phyloP scores from a whole-genome alignment of 768 basidiomycete genomes.

The Termitomyces eurrhizus region DNA sequence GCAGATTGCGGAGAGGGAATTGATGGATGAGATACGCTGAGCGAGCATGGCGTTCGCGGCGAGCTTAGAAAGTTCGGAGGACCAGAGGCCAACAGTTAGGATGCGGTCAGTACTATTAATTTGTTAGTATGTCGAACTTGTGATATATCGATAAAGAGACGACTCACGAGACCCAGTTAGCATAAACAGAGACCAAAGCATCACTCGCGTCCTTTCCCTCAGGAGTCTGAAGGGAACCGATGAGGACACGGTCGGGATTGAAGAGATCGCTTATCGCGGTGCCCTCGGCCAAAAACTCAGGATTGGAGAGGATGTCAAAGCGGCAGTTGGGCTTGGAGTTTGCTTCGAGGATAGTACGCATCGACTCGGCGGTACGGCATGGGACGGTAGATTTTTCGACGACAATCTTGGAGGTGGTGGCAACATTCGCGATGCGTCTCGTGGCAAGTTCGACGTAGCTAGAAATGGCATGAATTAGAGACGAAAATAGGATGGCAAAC shows the following conservation, averaged over 20 bases:
- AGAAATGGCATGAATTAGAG: slow-evolving; percentile 9
- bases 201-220: slow-evolving; percentile 82
- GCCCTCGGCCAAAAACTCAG: slow-evolving; percentile 98
- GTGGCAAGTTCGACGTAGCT: slow-evolving; percentile 98
- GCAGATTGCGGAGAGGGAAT: slow-evolving; percentile 97
- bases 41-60: slow-evolving; percentile 99
- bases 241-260: slow-evolving; percentile 91
- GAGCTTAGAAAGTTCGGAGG: slow-evolving; percentile 96
- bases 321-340: slow-evolving; percentile 90
- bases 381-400: slow-evolving; percentile 99
- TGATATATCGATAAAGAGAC: not conserved
- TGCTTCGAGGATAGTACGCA: slow-evolving; percentile 98
- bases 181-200: slow-evolving; percentile 77
- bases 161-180: slow-evolving; percentile 94
- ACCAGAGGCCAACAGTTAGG: slow-evolving; percentile 96
- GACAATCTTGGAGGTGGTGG: slow-evolving; percentile 91
- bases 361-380: slow-evolving; percentile 97
- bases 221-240: slow-evolving; percentile 88
- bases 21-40: slow-evolving; percentile 97
- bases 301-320: slow-evolving; percentile 99
- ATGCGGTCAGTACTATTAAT: slow-evolving; percentile 61
- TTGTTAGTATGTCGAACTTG: not conserved
- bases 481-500: not conserved
- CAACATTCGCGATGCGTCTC: slow-evolving; percentile 90
- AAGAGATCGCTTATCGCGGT: slow-evolving; percentile 92